A percentile compares a stretch with the other conserved stretches of the same genome.
These are phyloP conservation scores for Stachybotrys chartarum DNA, from an alignment of 2,329 filamentous ascomycete species.

Conservation along the genomic window DNA sequence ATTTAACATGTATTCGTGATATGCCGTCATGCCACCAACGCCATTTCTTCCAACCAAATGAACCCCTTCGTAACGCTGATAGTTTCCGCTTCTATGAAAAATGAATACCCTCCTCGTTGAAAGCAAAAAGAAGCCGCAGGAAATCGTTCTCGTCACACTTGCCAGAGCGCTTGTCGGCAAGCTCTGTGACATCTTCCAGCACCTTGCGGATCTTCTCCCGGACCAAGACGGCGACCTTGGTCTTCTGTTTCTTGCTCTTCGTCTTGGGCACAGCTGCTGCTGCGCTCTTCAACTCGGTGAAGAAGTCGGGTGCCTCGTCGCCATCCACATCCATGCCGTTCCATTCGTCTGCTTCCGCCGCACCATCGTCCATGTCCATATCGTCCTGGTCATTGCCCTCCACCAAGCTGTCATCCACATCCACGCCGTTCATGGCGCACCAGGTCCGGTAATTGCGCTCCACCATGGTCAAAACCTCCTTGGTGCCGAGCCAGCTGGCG, in stretches of 20 bases:
- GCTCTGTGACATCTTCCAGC: slow-evolving; percentile 68
- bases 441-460: slow-evolving; percentile 84
- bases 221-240: slow-evolving; percentile 75
- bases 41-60: background rate
- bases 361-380: slow-evolving; percentile 31
- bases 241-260: slow-evolving; percentile 67
- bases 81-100: slow-evolving; percentile 52
- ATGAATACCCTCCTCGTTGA: slow-evolving; percentile 90
- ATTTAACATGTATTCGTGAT: background rate
- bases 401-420: slow-evolving; percentile 60
- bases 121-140: slow-evolving; percentile 68
- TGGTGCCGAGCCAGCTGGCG: slow-evolving; percentile 72
- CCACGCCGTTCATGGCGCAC: slow-evolving; percentile 79
- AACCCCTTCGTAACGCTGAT: background rate
- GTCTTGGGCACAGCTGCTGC: slow-evolving; percentile 42
- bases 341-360: slow-evolving; percentile 36
- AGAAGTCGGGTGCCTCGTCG: slow-evolving; percentile 76
- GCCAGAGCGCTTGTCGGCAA: slow-evolving; percentile 74
- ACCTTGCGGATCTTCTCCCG: slow-evolving; percentile 81
- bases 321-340: slow-evolving; percentile 50
- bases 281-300: slow-evolving; percentile 55
- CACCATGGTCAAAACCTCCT: slow-evolving; percentile 73
- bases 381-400: slow-evolving; percentile 34
- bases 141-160: slow-evolving; percentile 94
- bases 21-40: background rate